Base-by-base conservation (phyloP, 306 rosid genomes). In the Senna tora region DNA sequence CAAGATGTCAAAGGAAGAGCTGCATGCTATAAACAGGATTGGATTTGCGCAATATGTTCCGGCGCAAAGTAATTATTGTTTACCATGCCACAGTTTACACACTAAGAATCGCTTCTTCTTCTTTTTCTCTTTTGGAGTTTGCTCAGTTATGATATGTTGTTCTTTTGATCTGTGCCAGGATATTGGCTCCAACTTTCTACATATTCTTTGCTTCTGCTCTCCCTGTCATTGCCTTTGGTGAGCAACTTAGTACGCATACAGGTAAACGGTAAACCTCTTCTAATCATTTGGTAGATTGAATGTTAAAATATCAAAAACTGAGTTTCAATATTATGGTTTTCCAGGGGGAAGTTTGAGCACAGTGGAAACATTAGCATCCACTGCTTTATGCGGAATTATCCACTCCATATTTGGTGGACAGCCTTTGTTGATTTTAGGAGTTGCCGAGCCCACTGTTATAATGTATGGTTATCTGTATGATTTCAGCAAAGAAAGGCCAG, bases 401-500 rank as follows among this genome's bases (percentile, higher is more conserved):
- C 99, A 94, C 75, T 87, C 99, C 25, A 70, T 94, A 51, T 41
- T 91, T 33, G 99, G 99, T 30, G 99, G 99, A 46, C 99, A 94
- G 43, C 99, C 99, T 41, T 76, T 94, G 87, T 81, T 94, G 84
- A 84, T 94, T 64, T 47, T 94, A 62, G 99, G 99, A 70, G 99
- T 94, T 79, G 99, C 99, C 46, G 99, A 94, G 69, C 99, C 99
- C 8, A 94, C 99, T 25, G 92, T 89, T 52, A 89, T 94, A 62
- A 91, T 94, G 99, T 94, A 91, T 78, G 85, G 67, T 45, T 91
- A 89, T 43, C 66, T 94, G 73, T 91, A 82, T 84, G 74, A 12
- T 65, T 88, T 91, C 75, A 77, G 90, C 80, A 76, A 78, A 67
- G 75, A 63, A 9, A 83, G 79, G 43, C 89, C 91, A 2, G 80